Base-by-base conservation (phyloP, 495 filamentous ascomycete genomes). In the Apodospora peruviana region DNA sequence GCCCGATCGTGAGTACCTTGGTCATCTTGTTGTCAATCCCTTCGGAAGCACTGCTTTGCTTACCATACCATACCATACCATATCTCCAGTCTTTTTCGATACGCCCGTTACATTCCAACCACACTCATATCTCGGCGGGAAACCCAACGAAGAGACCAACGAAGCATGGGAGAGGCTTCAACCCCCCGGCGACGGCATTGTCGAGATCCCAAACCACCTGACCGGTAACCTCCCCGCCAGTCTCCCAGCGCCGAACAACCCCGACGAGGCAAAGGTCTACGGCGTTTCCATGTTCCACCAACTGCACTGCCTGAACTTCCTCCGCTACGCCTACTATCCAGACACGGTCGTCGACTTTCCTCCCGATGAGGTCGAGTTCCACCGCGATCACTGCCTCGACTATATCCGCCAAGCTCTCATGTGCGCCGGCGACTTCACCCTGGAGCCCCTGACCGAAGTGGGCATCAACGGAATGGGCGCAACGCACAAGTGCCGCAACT, bases 361-460 rank as follows among this genome's bases (percentile, higher is more conserved):
- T 3, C 36, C 35, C 17, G 27, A 48, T 20, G 38, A 53, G 5
- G 37, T 42, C 9, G 23, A 22, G 2, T 22, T 41, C 12, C 52
- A 54, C 32, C 18, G 32, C 52, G 64, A 60, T 24, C 65, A 69
- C 45, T 69, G 65, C 45, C 20, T 41, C 4, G 39, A 41, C 21
- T 41, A 41, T 20, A 41, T 41, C 39, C 39, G 39, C 8, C 39
- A 66, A 47, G 40, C 47, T 16, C 45, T 66, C 17, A 68, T 64
- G 61, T 68, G 63, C 49, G 47, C 56, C 18, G 60, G 50, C 7
- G 63, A 70, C 40, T 50, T 62, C 17, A 47, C 53, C 3, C 19
- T 67, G 12, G 48, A 53, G 38, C 32, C 29, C 10, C 21, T 34
- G 3, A 47, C 32, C 10, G 35, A 37, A 17, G 19, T 25, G 0